These are phyloP conservation scores for Candida xiaguanensis DNA, from an alignment of 805 yeast genomes.

Conservation along the genomic window DNA sequence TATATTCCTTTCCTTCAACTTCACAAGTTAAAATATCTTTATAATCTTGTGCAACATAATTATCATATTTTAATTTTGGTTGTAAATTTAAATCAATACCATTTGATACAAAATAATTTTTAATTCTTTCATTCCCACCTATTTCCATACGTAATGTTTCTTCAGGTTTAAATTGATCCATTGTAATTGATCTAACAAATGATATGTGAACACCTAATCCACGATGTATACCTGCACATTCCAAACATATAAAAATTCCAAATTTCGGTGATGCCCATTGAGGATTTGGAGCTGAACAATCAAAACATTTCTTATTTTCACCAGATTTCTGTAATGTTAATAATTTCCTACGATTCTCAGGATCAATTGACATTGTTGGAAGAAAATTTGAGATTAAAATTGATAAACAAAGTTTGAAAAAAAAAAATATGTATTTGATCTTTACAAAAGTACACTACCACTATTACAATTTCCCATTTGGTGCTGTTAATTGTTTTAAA, in stretches of 20 bases:
- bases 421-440: background rate
- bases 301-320: constrained; percentile 76
- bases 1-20: constrained; percentile 70
- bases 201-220: constrained; percentile 96
- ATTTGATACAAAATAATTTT: constrained; percentile 61
- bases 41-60: constrained; percentile 92
- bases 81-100: constrained; percentile 66
- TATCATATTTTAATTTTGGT: constrained; percentile 75
- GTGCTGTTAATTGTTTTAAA: constrained; percentile 4
- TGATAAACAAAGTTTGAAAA: background rate
- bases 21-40: constrained; percentile 73
- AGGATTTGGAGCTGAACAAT: constrained; percentile 93
- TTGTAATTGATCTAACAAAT: constrained; percentile 92
- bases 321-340: constrained; percentile 75
- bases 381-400: background rate
- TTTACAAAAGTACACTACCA: constrained; percentile 1
- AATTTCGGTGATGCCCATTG: constrained; percentile 99
- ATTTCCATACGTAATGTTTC: constrained; percentile 87
- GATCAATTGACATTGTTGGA: constrained; percentile 70
- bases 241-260: constrained; percentile 94
- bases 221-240: constrained; percentile 95
- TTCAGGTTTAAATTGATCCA: constrained; percentile 97
- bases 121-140: constrained; percentile 86
- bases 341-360: constrained; percentile 82
- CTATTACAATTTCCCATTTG: constrained; percentile 7